Percentiles rank a stretch among this genome's conserved stretches.
Conservation (phyloP, 2,329 filamentous ascomycete genomes). For the Hortaea sp. region DNA sequence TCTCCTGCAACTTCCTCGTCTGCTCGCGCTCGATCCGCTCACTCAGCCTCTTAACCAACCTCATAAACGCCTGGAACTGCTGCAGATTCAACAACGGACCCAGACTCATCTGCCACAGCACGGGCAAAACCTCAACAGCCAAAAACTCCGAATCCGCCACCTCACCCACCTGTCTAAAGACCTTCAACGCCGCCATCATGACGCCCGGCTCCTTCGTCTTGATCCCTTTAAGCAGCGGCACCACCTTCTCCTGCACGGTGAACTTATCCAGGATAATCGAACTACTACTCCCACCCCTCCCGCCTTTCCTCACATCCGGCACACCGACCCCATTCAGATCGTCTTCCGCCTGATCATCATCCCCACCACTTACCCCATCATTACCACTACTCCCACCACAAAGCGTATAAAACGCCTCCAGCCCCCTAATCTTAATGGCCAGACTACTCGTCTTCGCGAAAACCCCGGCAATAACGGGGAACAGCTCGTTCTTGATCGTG, state of each 20-base stretch:
- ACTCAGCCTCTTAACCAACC: conserved; percentile 72
- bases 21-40: conserved; percentile 80
- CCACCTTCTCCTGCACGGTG: conserved; percentile 94
- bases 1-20: conserved; percentile 74
- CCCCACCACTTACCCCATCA: not conserved
- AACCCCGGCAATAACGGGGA: conserved; percentile 79
- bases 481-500: conserved; percentile 93
- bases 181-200: conserved; percentile 84
- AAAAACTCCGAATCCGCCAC: conserved; percentile 83
- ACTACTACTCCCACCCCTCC: conserved; percentile 19
- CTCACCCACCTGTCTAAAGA: conserved; percentile 72
- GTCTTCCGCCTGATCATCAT: conserved; percentile 42
- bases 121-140: conserved; percentile 79
- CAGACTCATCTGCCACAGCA: conserved; percentile 84
- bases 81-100: conserved; percentile 78
- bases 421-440: conserved; percentile 83
- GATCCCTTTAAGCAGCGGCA: conserved; percentile 81
- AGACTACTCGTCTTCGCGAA: conserved; percentile 91
- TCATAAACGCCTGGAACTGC: conserved; percentile 83
- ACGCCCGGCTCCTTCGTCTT: conserved; percentile 97
- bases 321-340: conserved; percentile 64
- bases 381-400: conserved; percentile 59
- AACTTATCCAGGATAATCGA: conserved; percentile 82
- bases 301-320: conserved; percentile 39
- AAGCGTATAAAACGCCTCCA: conserved; percentile 82